phyloP scores from a whole-genome alignment of 1,139 yeast genomes.

The Lodderomyces pseudojiufengensis region DNA sequence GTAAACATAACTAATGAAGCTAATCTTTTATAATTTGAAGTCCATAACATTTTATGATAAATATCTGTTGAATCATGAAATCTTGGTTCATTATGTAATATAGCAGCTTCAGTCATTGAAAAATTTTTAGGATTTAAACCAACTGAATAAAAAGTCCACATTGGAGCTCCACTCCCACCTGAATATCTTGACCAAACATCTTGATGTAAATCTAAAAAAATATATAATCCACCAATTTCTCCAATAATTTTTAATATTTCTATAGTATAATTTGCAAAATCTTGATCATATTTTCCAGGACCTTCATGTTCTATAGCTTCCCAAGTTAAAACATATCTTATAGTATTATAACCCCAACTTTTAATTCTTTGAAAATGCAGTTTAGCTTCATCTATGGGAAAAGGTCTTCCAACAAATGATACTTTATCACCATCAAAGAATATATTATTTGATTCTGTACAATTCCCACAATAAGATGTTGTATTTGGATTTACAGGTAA shows the following conservation, averaged over 20 bases:
- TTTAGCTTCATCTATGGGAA: constrained; percentile 68
- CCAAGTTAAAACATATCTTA: constrained; percentile 82
- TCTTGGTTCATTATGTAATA: constrained; percentile 56
- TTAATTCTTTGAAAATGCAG: constrained; percentile 67
- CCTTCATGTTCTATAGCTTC: constrained; percentile 90
- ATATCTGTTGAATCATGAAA: constrained; percentile 32
- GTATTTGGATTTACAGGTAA: constrained; percentile 58
- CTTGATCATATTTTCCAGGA: constrained; percentile 80
- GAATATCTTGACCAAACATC: constrained; percentile 89
- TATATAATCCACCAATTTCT: constrained; percentile 69
- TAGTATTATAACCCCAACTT: constrained; percentile 77
- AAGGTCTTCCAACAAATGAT: constrained; percentile 80
- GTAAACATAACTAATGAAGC: constrained; percentile 85
- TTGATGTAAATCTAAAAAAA: constrained; percentile 86
- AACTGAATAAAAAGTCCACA: constrained; percentile 95
- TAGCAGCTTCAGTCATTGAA: constrained; percentile 65
- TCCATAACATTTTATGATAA: constrained; percentile 90
- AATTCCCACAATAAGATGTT: constrained; percentile 49
- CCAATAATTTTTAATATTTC: constrained; percentile 57
- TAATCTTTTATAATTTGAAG: constrained; percentile 76
- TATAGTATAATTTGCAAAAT: constrained; percentile 67
- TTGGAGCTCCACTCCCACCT: constrained; percentile 96
- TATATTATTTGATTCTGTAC: constrained; percentile 41
- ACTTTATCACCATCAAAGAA: constrained; percentile 70
- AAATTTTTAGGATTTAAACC: constrained; percentile 80